Evolutionary conservation across 78 protist genomes (phyloP), one percentile per base, ranked within the genome.

Genomic region (Cavenderia fasciculata): DNA sequence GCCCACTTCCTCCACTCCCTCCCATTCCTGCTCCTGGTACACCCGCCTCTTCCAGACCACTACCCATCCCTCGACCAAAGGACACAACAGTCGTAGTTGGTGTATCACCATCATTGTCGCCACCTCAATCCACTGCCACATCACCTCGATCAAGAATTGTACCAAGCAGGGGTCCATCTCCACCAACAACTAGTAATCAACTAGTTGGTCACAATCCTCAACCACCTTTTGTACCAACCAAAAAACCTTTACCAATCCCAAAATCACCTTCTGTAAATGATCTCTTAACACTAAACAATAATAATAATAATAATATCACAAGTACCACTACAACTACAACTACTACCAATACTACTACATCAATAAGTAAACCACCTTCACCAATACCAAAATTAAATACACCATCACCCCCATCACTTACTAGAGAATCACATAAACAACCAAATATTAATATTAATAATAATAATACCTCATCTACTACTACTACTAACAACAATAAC

Each of bases 1-100:
- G 54, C 54, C n/a, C 44, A 40, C 72, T 40, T 16, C 44, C 72
- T n/a, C 72, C 72, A 33, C 47, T 63, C 25, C 72, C 72, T 6
- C 72, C 72, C 2, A 33, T 40, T 16, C 72, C 72, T 16, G n/a
- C n/a, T n/a, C 52, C 11, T 46, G 11, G 23, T 46, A 11, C 11
- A 46, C 52, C 52, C 11, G 52, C 52, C 8, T 12, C 21, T 2
- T 52, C 46, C 4, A 43, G 75, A 44, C 87, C 74, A 16, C 41
- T 57, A 16, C 38, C 71, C 11, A 21, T 59, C n/a, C 68, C 82
- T 12, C 57, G 74, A 41, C 7, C 23, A 21, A 18, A n/a, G 36
- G 6, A 10, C n/a, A 18, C 59, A 52, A 19, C 29, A 6, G 51
- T 23, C n/a, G 21, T 19, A 16, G 49, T 14, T 6, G 41, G 56